phyloP scores from a whole-genome alignment of 2,329 filamentous ascomycete genomes.

The Venturia oleaginea region DNA sequence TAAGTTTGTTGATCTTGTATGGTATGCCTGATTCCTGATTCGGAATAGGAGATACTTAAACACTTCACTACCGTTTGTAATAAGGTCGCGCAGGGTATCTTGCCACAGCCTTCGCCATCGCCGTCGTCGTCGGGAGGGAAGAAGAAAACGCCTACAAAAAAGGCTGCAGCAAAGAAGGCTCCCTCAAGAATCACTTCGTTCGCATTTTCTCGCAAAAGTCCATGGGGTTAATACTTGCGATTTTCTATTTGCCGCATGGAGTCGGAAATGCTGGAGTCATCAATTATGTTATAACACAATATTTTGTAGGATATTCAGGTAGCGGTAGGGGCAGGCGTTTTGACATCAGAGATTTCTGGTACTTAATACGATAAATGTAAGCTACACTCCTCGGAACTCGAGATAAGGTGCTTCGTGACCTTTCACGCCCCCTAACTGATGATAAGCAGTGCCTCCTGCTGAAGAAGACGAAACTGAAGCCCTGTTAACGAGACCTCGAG shows the following conservation, averaged over 20 bases:
- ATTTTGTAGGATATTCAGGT: background rate
- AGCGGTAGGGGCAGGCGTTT: background rate
- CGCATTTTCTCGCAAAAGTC: background rate
- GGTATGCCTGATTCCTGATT: background rate
- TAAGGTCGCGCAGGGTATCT: background rate
- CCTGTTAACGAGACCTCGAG: slow-evolving; percentile 39
- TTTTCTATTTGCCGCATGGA: no score
- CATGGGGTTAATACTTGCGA: background rate
- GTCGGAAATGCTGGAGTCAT: background rate
- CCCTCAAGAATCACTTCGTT: background rate
- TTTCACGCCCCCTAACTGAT: no score
- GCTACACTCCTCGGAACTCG: no score
- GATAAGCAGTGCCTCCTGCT: no score
- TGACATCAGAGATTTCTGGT: background rate
- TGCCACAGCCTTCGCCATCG: background rate
- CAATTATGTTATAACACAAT: no score
- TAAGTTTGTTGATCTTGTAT: background rate
- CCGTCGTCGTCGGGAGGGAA: background rate
- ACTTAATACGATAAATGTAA: no score
- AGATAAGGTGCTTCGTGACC: no score
- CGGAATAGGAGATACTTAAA: background rate
- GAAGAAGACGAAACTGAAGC: slow-evolving; percentile 18
- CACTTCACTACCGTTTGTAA: background rate
- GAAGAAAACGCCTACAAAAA: background rate
- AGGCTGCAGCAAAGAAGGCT: background rate